phyloP scores from a whole-genome alignment of 192 early-diverging fungal species.

The Blastocladiella britannica region DNA sequence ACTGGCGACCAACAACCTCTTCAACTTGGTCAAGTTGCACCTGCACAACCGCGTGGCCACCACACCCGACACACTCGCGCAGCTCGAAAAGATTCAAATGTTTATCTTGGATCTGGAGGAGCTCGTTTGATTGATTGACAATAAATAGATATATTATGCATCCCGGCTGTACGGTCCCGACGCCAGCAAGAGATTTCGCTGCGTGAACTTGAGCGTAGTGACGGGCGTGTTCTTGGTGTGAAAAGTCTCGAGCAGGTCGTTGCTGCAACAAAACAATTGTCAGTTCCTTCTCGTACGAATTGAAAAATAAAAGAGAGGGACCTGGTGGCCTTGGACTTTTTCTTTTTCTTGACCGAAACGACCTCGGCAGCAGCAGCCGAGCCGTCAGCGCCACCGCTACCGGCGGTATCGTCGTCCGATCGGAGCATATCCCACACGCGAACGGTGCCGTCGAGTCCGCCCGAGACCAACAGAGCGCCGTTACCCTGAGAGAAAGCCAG shows the following conservation, averaged over 20 bases:
- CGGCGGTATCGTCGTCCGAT: constrained; percentile 18
- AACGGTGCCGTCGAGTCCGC: constrained; percentile 72
- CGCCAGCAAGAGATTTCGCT: constrained; percentile 65
- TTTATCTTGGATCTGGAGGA: constrained; percentile 18
- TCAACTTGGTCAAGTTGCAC: constrained; percentile 31
- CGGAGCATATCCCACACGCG: constrained; percentile 71
- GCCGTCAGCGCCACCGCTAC: constrained; percentile 9
- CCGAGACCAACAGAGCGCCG: constrained; percentile 58
- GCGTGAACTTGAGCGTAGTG: constrained; percentile 61
- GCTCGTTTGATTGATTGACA: constrained; percentile 2
- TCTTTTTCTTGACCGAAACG: background rate
- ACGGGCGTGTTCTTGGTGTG: constrained; percentile 83
- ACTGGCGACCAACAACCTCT: constrained; percentile 38
- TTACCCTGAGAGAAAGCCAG: constrained; percentile 72
- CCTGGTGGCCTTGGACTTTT: constrained; percentile 15
- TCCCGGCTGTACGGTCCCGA: constrained; percentile 46
- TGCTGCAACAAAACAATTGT: constrained; percentile 11
- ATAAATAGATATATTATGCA: background rate
- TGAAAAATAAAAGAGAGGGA: background rate
- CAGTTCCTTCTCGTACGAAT: constrained; percentile 1
- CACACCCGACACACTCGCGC: constrained; percentile 20
- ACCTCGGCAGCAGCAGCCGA: constrained; percentile 3
- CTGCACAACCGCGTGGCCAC: constrained; percentile 25
- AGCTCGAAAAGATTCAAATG: constrained; percentile 41
- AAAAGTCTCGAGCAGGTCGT: constrained; percentile 49